Percentiles rank a stretch among this genome's conserved stretches.
Evolutionary conservation across 2,329 filamentous ascomycete species (phyloP).

Genomic region (Aspergillus quadricinctus): DNA sequence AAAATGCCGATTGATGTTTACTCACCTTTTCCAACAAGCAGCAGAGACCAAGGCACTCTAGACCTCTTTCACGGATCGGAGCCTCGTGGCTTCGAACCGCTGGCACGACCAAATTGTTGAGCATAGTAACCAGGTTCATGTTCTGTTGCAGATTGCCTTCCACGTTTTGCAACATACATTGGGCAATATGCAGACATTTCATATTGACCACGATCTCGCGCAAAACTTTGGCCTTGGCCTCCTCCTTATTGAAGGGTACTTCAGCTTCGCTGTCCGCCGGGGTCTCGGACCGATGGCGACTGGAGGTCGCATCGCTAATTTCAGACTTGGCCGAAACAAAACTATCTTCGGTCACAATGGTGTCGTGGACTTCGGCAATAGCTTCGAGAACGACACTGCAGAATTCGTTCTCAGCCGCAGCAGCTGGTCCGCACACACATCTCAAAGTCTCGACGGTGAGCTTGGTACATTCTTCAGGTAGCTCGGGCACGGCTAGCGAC

Average conservation of each 20-base stretch:
- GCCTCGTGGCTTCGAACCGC: conserved; percentile 91
- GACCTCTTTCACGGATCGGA: conserved; percentile 82
- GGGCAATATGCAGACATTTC: conserved; percentile 95
- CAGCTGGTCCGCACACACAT: conserved; percentile 66
- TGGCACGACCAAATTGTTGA: conserved; percentile 94
- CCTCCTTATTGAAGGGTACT: conserved; percentile 50
- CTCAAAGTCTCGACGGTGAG: conserved; percentile 77
- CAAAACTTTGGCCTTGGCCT: conserved; percentile 64
- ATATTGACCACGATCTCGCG: conserved; percentile 95
- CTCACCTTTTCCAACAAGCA: conserved; percentile 77
- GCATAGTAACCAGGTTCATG: conserved; percentile 88
- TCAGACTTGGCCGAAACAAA: conserved; percentile 93
- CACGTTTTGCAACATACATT: conserved; percentile 95
- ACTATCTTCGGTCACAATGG: conserved; percentile 73
- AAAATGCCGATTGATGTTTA: not conserved
- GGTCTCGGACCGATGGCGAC: conserved; percentile 41
- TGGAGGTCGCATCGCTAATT: conserved; percentile 62
- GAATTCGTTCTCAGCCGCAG: conserved; percentile 50
- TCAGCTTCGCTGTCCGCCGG: conserved; percentile 53
- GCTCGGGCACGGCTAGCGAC: conserved; percentile 74
- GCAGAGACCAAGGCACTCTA: conserved; percentile 85
- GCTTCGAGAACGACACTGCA: conserved; percentile 69
- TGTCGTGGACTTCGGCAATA: conserved; percentile 94
- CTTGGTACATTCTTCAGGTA: conserved; percentile 90
- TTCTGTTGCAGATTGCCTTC: conserved; percentile 83